Conservation (phyloP, 495 filamentous ascomycete genomes). For the Tuber aestivum region DNA sequence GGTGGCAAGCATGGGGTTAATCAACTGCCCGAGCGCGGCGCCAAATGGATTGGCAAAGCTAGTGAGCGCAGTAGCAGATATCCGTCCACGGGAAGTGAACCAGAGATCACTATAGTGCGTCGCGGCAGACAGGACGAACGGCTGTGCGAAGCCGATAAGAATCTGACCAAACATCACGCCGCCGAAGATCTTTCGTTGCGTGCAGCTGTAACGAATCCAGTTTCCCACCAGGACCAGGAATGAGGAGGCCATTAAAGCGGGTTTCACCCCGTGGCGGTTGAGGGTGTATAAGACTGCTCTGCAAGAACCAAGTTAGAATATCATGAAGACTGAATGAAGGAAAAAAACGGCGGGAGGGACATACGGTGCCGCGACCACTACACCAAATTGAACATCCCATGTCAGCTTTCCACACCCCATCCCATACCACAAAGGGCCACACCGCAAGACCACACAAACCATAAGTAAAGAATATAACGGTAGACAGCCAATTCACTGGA, state of each 20-base stretch:
- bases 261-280: slow-evolving; percentile 71
- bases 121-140: slow-evolving; percentile 84
- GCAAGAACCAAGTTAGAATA: slow-evolving; percentile 7
- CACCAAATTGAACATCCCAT: background rate
- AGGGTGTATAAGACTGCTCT: slow-evolving; percentile 69
- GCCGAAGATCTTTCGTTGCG: slow-evolving; percentile 59
- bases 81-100: slow-evolving; percentile 80
- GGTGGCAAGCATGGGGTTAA: slow-evolving; percentile 69
- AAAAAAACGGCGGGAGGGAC: slow-evolving; percentile 35
- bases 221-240: slow-evolving; percentile 72
- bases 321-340: background rate
- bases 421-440: background rate
- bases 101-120: slow-evolving; percentile 89
- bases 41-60: slow-evolving; percentile 83
- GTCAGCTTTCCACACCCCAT: background rate
- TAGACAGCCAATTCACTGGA: slow-evolving; percentile 88
- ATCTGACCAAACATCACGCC: slow-evolving; percentile 93
- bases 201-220: slow-evolving; percentile 87
- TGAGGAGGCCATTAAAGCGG: slow-evolving; percentile 66
- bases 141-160: slow-evolving; percentile 80
- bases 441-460: slow-evolving; percentile 26
- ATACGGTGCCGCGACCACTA: slow-evolving; percentile 58
- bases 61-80: slow-evolving; percentile 79
- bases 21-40: slow-evolving; percentile 77
- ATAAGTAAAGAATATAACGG: slow-evolving; percentile 79